Percentiles rank a stretch among this genome's conserved stretches.
Evolutionary conservation across 768 basidiomycete genomes (phyloP).

Genomic region (Lentinula raphanica): DNA sequence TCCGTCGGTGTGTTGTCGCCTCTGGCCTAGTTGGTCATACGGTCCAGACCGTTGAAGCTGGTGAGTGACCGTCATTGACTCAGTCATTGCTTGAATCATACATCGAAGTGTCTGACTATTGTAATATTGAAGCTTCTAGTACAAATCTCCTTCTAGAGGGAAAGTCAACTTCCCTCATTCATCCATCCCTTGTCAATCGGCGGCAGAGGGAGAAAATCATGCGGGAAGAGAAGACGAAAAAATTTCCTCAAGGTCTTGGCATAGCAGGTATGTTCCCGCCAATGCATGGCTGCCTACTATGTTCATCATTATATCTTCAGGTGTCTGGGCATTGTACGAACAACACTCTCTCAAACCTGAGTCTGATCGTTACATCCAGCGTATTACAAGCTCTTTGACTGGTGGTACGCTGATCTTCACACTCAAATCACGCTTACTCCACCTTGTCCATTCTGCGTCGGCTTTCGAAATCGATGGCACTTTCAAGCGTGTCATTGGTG

Average conservation of each 20-base stretch:
- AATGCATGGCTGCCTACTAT: neutral
- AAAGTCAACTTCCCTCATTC: conserved; percentile 1
- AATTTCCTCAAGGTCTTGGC: neutral
- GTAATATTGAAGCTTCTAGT: neutral
- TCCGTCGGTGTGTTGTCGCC: neutral
- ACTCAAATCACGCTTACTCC: neutral
- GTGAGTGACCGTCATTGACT: too few species aligned
- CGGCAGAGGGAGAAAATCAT: neutral
- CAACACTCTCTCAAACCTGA: neutral
- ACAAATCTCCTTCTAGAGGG: neutral
- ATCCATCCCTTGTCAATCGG: neutral
- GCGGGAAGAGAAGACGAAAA: neutral
- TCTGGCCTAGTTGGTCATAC: neutral
- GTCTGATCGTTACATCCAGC: neutral
- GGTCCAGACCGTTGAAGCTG: neutral
- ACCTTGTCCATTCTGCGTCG: neutral
- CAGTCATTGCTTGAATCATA: neutral
- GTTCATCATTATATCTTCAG: neutral
- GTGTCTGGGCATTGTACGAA: neutral
- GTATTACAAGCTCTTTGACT: neutral
- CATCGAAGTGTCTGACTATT: neutral
- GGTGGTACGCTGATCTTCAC: neutral
- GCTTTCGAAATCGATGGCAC: neutral
- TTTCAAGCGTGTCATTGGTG: neutral
- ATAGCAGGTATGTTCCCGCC: neutral